Base-by-base conservation (phyloP, 768 basidiomycete species). In the Psilocybe tampanensis region DNA sequence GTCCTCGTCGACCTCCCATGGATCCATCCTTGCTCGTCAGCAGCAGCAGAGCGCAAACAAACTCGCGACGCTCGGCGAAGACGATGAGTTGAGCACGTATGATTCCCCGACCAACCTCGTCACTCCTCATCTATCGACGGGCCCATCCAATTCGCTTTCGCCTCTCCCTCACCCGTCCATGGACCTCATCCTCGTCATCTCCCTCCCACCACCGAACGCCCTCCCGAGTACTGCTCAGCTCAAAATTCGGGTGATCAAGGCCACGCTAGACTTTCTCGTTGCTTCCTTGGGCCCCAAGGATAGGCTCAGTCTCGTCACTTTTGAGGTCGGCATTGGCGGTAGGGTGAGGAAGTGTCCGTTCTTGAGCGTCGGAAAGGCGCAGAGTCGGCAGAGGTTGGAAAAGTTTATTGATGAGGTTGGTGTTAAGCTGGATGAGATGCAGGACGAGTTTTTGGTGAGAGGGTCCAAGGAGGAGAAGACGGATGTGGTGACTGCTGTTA, bases 401-500 rank as follows among this genome's bases (percentile, higher is more conserved):
- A 86, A 82, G 67, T 95, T 97, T 69, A 81, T 97, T 33, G 89
- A 93, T 52, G 86, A 86, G 62, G 82, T 92, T 15, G 80, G 75
- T 65, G 73, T 47, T 62, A 71, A 59, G 72, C 66, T 71, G 60
- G 77, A 79, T 1, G 79, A 81, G 21, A 61, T 55, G 26, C 68
- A 73, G 54, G 80, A 80, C 59, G 74, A 80, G 44, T 88, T 87
- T 58, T 71, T 89, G 69, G 85, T 92, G 18, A 79, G 86, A 58
- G 86, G 86, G 13, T 85, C 85, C 56, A 89, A 89, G 68, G 95
- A 98, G 17, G 95, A 98, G 73, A 92, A 95, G 74, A 93, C 93
- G 23, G 96, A 97, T 70, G 96, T 99, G 17, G 94, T 98, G 21
- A 96, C 95, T 11, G 97, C 95, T n/a, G 93, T 98, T 55, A 99